These are phyloP conservation scores for Hypoxylon subgilvum DNA, from an alignment of 495 filamentous ascomycete species.

Conservation along the genomic window DNA sequence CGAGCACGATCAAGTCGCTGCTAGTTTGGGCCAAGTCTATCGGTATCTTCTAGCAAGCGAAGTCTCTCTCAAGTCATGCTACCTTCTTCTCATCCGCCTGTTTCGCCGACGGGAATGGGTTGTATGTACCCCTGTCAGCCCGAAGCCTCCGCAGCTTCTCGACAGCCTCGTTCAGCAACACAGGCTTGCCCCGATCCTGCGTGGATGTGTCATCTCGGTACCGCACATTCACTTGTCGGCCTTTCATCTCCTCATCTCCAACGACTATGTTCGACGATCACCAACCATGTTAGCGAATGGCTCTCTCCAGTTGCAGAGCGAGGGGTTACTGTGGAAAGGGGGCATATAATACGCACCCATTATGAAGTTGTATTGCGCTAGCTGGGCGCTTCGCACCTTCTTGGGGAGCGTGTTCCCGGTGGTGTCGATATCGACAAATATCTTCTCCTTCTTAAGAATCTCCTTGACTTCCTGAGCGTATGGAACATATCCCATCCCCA, in stretches of 20 bases:
- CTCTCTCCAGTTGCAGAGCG: not conserved
- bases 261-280: constrained; percentile 63
- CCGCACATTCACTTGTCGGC: constrained; percentile 81
- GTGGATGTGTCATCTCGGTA: constrained; percentile 86
- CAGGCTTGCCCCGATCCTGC: constrained; percentile 70
- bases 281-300: constrained; percentile 4
- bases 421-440: constrained; percentile 86
- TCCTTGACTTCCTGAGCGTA: constrained; percentile 84
- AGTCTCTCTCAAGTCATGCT: not conserved
- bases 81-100: constrained; percentile 23
- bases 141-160: constrained; percentile 72
- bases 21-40: constrained; percentile 11
- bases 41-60: not conserved
- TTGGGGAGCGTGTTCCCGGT: constrained; percentile 93
- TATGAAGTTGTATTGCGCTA: constrained; percentile 90
- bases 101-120: constrained; percentile 47
- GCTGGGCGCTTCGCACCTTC: constrained; percentile 88
- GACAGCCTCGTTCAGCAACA: constrained; percentile 78
- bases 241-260: constrained; percentile 79
- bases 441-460: constrained; percentile 61
- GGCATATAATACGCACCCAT: constrained; percentile 65
- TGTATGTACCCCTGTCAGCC: constrained; percentile 67
- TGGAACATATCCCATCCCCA: constrained; percentile 81
- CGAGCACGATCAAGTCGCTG: too few relatives aligned
- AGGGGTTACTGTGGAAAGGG: not conserved